Evolutionary conservation across 73 alveolate species (phyloP).

Genomic region (Urostyla sp.): DNA sequence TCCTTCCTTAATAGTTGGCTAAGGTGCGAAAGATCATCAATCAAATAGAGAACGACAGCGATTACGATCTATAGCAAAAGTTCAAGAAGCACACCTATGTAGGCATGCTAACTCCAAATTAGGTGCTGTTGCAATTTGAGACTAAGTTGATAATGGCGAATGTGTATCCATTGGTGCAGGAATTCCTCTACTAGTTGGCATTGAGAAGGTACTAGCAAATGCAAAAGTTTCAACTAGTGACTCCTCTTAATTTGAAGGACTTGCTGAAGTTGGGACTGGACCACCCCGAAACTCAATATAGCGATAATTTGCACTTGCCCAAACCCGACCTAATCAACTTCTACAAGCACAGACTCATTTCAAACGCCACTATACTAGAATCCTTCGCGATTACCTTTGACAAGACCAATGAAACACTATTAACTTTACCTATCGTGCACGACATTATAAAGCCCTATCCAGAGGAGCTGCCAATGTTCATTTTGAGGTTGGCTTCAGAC

Average conservation of each 20-base stretch:
- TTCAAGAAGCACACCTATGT: conserved; percentile 62
- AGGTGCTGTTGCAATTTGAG: conserved; percentile 61
- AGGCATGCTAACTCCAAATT: conserved; percentile 60
- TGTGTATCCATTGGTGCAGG: conserved; percentile 56
- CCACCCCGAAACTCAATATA: conserved; percentile 52
- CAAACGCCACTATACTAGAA: conserved; percentile 52
- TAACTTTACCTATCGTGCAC: conserved; percentile 62
- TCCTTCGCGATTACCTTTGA: conserved; percentile 50
- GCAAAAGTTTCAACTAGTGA: conserved; percentile 35
- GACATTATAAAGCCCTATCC: conserved; percentile 75
- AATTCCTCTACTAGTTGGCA: conserved; percentile 53
- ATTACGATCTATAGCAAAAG: conserved; percentile 4
- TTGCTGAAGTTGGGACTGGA: conserved; percentile 51
- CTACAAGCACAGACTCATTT: conserved; percentile 30
- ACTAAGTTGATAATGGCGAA: conserved; percentile 37
- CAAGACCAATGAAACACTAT: conserved; percentile 37
- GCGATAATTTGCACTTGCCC: conserved; percentile 52
- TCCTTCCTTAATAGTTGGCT: conserved; percentile 43
- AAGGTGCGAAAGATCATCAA: conserved; percentile 52
- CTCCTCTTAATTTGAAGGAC: conserved; percentile 19
- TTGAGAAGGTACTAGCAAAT: conserved; percentile 26
- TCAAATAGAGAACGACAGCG: conserved; percentile 61
- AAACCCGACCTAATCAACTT: conserved; percentile 39
- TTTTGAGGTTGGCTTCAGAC: conserved; percentile 67
- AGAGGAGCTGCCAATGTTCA: conserved; percentile 67